Conservation (phyloP, 2,329 filamentous ascomycete species). For the Cercospora sojina region DNA sequence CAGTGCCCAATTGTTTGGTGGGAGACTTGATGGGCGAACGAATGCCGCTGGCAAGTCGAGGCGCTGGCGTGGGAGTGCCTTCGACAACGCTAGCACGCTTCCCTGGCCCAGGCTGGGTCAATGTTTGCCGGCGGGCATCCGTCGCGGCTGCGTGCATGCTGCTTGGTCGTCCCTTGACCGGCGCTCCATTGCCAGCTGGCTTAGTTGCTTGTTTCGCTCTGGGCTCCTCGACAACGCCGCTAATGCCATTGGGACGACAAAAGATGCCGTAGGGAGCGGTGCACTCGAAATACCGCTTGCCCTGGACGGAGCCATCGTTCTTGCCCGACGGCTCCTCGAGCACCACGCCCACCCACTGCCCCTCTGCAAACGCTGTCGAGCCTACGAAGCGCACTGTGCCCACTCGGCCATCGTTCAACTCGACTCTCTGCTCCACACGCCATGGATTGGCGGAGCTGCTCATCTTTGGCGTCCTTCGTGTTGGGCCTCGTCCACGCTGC, state of each 20-base stretch:
- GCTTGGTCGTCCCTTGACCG: constrained; percentile 44
- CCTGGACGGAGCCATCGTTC: constrained; percentile 89
- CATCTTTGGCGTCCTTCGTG: constrained; percentile 26
- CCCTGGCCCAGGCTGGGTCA: constrained; percentile 20
- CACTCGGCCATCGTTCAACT: constrained; percentile 73
- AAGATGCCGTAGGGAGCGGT: constrained; percentile 75
- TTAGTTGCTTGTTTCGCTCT: constrained; percentile 28
- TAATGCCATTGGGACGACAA: constrained; percentile 69
- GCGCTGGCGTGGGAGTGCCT: constrained; percentile 69
- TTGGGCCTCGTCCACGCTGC: constrained; percentile 8
- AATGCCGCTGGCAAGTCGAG: constrained; percentile 54
- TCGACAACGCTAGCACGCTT: constrained; percentile 52
- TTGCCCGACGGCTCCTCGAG: constrained; percentile 80
- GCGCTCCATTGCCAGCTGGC: constrained; percentile 33
- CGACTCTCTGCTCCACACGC: constrained; percentile 68
- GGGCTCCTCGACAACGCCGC: constrained; percentile 45
- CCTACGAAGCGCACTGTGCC: constrained; percentile 81
- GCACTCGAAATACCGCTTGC: constrained; percentile 85
- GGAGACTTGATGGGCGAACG: constrained; percentile 78
- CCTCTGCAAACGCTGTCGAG: constrained; percentile 72
- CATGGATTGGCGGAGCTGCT: constrained; percentile 33
- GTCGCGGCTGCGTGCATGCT: constrained; percentile 38
- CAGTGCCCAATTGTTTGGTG: constrained; percentile 64
- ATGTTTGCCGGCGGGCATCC: constrained; percentile 33
- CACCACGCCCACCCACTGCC: constrained; percentile 88